Percentiles rank a stretch among this genome's conserved stretches.
These are phyloP conservation scores for Solanum etuberosum DNA, from an alignment of 257 asterid species.

Conservation along the genomic window DNA sequence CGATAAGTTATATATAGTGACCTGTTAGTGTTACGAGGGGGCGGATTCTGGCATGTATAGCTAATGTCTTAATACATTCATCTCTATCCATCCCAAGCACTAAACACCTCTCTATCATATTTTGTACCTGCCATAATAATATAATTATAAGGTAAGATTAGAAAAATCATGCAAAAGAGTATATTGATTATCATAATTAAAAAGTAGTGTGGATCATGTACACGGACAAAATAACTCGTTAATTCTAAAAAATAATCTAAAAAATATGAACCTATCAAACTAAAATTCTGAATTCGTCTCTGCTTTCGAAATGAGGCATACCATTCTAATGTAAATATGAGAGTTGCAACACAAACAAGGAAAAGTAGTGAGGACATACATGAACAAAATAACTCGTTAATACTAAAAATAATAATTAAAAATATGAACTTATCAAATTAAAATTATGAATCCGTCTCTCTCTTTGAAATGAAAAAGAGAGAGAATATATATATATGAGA, in stretches of 20 bases:
- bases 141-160: not conserved
- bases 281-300: not conserved
- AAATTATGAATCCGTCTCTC: not conserved
- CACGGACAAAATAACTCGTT: not conserved
- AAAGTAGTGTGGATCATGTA: not conserved
- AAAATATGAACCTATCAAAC: not conserved
- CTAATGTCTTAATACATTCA: constrained; percentile 45
- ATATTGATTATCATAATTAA: too few species aligned
- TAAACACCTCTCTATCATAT: constrained; percentile 62
- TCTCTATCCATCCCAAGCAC: constrained; percentile 52
- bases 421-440: too few species aligned
- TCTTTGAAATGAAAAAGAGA: not conserved
- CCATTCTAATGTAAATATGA: constrained; percentile 52
- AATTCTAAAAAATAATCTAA: too few species aligned
- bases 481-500: not conserved
- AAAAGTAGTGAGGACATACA: not conserved
- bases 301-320: not conserved
- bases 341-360: constrained; percentile 73
- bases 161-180: not conserved
- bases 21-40: constrained; percentile 52
- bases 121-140: constrained; percentile 35
- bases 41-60: constrained; percentile 41
- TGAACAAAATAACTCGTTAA: too few species aligned
- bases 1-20: not conserved
- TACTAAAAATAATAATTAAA: too few species aligned